Percentiles rank a stretch among this genome's conserved stretches.
These are phyloP conservation scores for Erythrophleum ivorense DNA, from an alignment of 331 rosid genomes.

Conservation along the genomic window DNA sequence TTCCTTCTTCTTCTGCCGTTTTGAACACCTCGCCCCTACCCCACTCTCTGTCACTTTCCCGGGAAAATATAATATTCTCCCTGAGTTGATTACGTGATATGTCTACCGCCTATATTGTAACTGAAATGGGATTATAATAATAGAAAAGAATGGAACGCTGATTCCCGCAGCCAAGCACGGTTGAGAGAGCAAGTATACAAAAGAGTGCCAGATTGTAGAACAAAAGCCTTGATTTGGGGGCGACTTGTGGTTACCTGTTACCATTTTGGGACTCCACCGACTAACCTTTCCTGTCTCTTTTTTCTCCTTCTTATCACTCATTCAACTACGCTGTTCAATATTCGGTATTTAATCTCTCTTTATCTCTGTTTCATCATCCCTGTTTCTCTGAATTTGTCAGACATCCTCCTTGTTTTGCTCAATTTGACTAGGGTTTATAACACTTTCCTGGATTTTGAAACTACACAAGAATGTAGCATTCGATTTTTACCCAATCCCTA, in stretches of 20 bases:
- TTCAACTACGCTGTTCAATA: slow-evolving; percentile 36
- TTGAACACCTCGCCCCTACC: background rate
- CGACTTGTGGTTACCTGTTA: slow-evolving; percentile 36
- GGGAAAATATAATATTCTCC: slow-evolving; percentile 41
- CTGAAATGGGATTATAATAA: background rate
- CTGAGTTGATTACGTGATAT: slow-evolving; percentile 3
- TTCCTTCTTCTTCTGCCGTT: slow-evolving; percentile 17
- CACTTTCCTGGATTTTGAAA: slow-evolving; percentile 15
- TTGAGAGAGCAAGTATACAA: background rate
- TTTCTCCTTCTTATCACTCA: slow-evolving; percentile 26
- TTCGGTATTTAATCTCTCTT: slow-evolving; percentile 41
- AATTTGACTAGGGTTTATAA: slow-evolving; percentile 48
- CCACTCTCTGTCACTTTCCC: slow-evolving; percentile 47
- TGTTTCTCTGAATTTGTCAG: slow-evolving; percentile 1
- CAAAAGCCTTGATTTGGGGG: slow-evolving; percentile 44
- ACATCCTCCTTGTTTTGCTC: slow-evolving; percentile 22
- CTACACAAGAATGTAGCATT: slow-evolving; percentile 6
- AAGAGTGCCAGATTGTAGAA: background rate
- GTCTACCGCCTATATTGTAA: background rate
- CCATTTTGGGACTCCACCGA: slow-evolving; percentile 53
- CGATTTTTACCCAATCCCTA: slow-evolving; percentile 23
- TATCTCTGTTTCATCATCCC: background rate
- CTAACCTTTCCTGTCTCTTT: slow-evolving; percentile 22
- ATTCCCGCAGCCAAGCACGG: background rate
- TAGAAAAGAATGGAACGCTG: background rate